phyloP scores from a whole-genome alignment of 2,329 filamentous ascomycete genomes.

The Trichoderma atroviride region DNA sequence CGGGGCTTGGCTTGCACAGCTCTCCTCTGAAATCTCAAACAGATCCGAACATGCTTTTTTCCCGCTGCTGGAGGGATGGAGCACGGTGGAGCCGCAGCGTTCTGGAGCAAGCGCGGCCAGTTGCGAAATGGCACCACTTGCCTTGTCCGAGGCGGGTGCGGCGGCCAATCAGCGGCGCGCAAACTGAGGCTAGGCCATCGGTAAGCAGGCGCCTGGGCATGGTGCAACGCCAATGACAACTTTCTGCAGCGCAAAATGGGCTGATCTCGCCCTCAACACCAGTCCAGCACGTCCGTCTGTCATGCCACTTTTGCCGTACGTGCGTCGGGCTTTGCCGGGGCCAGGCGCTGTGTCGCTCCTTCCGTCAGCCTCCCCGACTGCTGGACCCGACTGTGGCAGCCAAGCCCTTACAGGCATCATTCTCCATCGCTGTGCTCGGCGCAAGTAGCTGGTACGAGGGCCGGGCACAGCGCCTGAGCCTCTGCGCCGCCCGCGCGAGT shows the following conservation, averaged over 20 bases:
- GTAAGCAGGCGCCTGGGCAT: slow-evolving; percentile 23
- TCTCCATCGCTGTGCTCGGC: background rate
- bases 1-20: background rate
- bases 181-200: slow-evolving; percentile 19
- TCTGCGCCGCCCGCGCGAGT: background rate
- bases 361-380: slow-evolving; percentile 14
- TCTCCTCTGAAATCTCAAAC: background rate
- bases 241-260: slow-evolving; percentile 27
- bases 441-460: background rate
- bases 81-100: slow-evolving; percentile 6
- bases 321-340: slow-evolving; percentile 25
- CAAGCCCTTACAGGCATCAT: background rate
- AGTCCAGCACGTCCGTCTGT: slow-evolving; percentile 21
- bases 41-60: slow-evolving; percentile 4
- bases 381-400: background rate
- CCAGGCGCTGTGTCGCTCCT: slow-evolving; percentile 11
- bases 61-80: slow-evolving; percentile 21
- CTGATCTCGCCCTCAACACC: slow-evolving; percentile 23
- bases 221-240: slow-evolving; percentile 27
- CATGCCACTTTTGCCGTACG: slow-evolving; percentile 28
- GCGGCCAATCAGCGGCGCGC: slow-evolving; percentile 17
- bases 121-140: slow-evolving; percentile 27
- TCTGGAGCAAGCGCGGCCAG: slow-evolving; percentile 23
- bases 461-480: background rate
- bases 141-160: slow-evolving; percentile 10